These are phyloP conservation scores for Leptoxyphium fumago DNA, from an alignment of 2,329 filamentous ascomycete genomes.

Conservation along the genomic window DNA sequence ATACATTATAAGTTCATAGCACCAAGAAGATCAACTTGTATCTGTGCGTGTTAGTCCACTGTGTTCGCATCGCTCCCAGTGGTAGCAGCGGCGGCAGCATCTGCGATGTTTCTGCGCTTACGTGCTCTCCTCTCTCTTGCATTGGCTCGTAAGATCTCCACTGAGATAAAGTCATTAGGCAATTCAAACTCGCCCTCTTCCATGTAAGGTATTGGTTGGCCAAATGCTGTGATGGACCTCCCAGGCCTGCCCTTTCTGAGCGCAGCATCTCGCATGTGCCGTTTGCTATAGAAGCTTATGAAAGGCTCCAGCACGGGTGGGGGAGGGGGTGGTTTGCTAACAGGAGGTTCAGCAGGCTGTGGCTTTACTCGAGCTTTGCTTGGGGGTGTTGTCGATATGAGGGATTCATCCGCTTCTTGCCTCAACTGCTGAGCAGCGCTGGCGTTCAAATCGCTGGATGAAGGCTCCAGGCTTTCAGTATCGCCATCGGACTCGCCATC, in stretches of 20 bases:
- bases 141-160: constrained; percentile 35
- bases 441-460: constrained; percentile 56
- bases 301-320: constrained; percentile 41
- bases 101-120: constrained; percentile 34
- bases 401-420: constrained; percentile 49
- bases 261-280: constrained; percentile 64
- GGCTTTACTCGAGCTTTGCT: not conserved
- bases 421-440: constrained; percentile 61
- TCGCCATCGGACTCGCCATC: constrained; percentile 21
- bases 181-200: constrained; percentile 43
- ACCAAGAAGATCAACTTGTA: too few relatives aligned
- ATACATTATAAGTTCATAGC: too few relatives aligned
- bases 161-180: constrained; percentile 47
- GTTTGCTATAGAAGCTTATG: constrained; percentile 74
- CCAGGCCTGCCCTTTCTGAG: constrained; percentile 57
- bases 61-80: not conserved
- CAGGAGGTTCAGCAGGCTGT: not conserved
- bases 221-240: constrained; percentile 65
- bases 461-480: constrained; percentile 33
- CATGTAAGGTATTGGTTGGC: constrained; percentile 62
- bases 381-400: constrained; percentile 17
- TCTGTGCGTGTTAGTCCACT: too few relatives aligned
- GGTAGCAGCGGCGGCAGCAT: constrained; percentile 5
- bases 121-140: constrained; percentile 49
- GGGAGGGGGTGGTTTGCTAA: constrained; percentile 7